A percentile compares a stretch with the other conserved stretches of the same genome.
phyloP scores from a whole-genome alignment of 2,329 filamentous ascomycete genomes.

The Coleophoma cylindrospora region DNA sequence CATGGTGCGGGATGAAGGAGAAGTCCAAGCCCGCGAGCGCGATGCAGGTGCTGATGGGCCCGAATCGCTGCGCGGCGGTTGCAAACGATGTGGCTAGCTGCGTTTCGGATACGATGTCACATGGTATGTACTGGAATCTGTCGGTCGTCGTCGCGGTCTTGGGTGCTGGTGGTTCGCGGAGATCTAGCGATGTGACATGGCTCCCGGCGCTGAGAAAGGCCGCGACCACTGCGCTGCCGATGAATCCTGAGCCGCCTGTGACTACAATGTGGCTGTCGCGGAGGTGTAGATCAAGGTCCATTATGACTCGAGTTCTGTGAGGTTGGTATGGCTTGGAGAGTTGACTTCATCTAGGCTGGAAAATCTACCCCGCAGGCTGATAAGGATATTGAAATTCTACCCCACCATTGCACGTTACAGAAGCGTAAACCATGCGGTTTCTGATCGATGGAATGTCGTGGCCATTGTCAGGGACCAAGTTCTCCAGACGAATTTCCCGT shows the following conservation, averaged over 20 bases:
- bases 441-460: no score
- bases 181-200: conserved; percentile 29
- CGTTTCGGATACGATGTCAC: conserved; percentile 25
- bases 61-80: conserved; percentile 22
- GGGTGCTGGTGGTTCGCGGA: conserved; percentile 2
- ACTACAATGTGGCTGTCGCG: conserved; percentile 15
- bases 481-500: no score
- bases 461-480: no score
- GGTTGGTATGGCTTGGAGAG: no score
- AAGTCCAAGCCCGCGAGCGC: conserved; percentile 39
- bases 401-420: no score
- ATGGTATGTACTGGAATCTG: conserved; percentile 28
- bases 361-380: no score
- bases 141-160: conserved; percentile 2
- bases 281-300: conserved; percentile 16
- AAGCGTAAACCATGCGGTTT: no score
- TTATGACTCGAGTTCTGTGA: background rate
- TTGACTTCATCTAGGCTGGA: no score
- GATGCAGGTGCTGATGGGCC: conserved; percentile 31
- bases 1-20: conserved; percentile 32
- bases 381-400: no score
- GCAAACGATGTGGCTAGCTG: conserved; percentile 26
- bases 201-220: conserved; percentile 34
- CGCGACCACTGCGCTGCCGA: conserved; percentile 13
- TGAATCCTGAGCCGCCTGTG: conserved; percentile 19